These are phyloP conservation scores for Wickerhamomyces rabaulensis DNA, from an alignment of 805 yeast species.

Conservation along the genomic window DNA sequence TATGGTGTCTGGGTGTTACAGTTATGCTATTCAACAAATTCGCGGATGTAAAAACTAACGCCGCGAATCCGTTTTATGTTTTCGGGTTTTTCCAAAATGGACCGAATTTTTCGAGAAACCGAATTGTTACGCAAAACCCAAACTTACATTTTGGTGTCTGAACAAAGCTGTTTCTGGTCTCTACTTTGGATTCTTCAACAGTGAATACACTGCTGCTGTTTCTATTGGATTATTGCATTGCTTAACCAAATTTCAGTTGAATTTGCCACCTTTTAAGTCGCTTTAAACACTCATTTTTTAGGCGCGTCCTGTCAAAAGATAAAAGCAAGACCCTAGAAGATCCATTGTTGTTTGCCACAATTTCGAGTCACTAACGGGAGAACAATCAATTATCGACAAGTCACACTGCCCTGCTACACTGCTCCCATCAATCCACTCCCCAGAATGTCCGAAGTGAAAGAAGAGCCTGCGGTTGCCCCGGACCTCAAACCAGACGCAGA, in stretches of 20 bases:
- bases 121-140: background rate
- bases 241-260: background rate
- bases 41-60: too few relatives aligned
- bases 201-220: background rate
- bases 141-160: too few relatives aligned
- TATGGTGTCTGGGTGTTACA: conserved; percentile 7
- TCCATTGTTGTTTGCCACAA: background rate
- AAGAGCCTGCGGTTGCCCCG: background rate
- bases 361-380: too few relatives aligned
- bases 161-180: too few relatives aligned
- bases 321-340: background rate
- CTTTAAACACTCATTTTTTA: background rate
- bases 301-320: background rate
- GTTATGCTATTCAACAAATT: too few relatives aligned
- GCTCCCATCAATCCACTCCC: too few relatives aligned
- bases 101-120: background rate
- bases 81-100: background rate
- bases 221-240: background rate
- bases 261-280: background rate
- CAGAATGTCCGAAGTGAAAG: background rate
- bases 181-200: too few relatives aligned
- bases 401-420: too few relatives aligned
- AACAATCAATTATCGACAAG: background rate
- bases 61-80: background rate
- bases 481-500: conserved; percentile 6